Conservation (phyloP, 352 stramenopile genomes). For the Phytophthora gonapodyides region DNA sequence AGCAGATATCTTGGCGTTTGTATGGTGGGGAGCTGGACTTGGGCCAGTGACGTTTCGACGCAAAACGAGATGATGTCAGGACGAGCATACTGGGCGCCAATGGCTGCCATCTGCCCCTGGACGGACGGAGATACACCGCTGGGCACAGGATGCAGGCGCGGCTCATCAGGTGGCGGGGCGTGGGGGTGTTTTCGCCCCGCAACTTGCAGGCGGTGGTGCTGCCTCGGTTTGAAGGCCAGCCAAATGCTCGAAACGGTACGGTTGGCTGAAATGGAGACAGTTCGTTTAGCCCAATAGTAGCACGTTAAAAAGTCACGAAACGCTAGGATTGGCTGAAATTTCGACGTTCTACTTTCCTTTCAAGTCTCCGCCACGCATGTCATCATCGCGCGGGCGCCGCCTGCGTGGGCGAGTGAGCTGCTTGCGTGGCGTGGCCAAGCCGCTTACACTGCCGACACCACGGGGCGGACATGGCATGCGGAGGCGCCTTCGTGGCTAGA, state of each 20-base stretch:
- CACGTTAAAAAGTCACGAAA: neutral
- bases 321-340: conserved; percentile 11
- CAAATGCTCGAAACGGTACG: neutral
- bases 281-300: conserved; percentile 10
- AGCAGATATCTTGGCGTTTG: conserved; percentile 26
- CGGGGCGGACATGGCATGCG: no score
- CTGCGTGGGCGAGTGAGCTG: conserved; percentile 16
- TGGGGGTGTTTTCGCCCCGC: conserved; percentile 8
- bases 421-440: conserved; percentile 5
- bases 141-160: neutral
- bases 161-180: neutral
- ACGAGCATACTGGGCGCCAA: conserved; percentile 16
- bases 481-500: no score
- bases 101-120: neutral
- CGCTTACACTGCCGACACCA: conserved; percentile 11
- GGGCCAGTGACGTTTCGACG: conserved; percentile 31
- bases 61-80: conserved; percentile 47
- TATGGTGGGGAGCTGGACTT: conserved; percentile 10
- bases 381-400: conserved; percentile 20
- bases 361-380: conserved; percentile 9
- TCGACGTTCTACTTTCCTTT: conserved; percentile 18
- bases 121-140: conserved; percentile 14
- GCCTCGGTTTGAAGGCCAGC: conserved; percentile 19
- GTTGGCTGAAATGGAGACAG: conserved; percentile 14
- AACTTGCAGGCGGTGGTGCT: neutral